Evolutionary conservation across 306 rosid species (phyloP), one percentile per base, ranked within the genome.

Genomic region (Cyamopsis tetragonoloba): DNA sequence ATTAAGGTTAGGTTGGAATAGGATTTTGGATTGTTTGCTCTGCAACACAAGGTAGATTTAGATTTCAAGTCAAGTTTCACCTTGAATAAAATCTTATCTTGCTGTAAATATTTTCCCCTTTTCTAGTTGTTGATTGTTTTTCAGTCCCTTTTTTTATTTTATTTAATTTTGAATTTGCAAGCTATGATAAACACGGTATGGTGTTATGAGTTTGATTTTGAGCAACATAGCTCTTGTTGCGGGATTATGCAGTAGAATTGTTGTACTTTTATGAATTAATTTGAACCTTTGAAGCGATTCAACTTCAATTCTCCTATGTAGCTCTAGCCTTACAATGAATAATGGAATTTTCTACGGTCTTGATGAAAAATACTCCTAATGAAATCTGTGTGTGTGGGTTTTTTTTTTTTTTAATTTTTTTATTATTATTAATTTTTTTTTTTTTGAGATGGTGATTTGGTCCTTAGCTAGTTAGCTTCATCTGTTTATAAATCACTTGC

Each of bases 21-120:
- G 95, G 82, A 38, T 87, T 44, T 46, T 86, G 85, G 82, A 88
- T 60, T 62, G 84, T 20, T n/a, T 91, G 23, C 83, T 88, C 37
- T 82, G 92, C 83, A 80, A 50, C 76, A 71, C 80, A 28, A 85
- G 95, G 89, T 81, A 90, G 75, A 42, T 35, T 35, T 0, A 35
- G 4, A 54, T 58, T 57, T 55, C 6, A 3, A 26, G 15, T n/a
- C n/a, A n/a, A n/a, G n/a, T n/a, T n/a, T n/a, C n/a, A n/a, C n/a
- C n/a, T n/a, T n/a, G n/a, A n/a, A n/a, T n/a, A n/a, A n/a, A n/a
- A n/a, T n/a, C n/a, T n/a, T 9, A 74, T 60, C 60, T 28, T 35
- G 2, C 19, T 57, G 43, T 62, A 55, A 18, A 68, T 55, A 37
- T 4, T 28, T 30, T 14, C 12, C 57, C 13, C 18, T 30, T 6